Evolutionary conservation across 805 yeast species (phyloP), one percentile per base, ranked within the genome.

Genomic region (Blastobotrys muscicola): DNA sequence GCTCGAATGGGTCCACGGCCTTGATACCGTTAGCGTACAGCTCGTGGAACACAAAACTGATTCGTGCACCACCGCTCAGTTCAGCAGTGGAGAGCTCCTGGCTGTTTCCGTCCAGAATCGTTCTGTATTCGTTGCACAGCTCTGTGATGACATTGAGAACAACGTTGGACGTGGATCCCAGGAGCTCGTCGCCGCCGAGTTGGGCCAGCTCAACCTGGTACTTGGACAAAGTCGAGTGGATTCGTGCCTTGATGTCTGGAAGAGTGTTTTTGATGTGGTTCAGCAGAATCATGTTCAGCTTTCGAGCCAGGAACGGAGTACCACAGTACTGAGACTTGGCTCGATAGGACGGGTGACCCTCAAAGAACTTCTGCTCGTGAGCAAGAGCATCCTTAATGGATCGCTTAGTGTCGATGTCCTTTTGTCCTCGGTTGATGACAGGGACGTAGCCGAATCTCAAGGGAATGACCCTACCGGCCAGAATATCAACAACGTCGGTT

Each of bases 11-110:
- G 64, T 90, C 97, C 45, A 90, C 72, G 0, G 96, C 84, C 59
- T 78, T 76, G 44, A 90, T 74, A 67, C 97, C 97, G 62, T 85
- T 89, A 60, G 90, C 82, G 70, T 79, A 90, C 45, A 92, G 83
- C 68, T 90, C 97, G 63, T 90, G 97, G 71, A 90, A 92, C 13
- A 90, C 97, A 70, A 87, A 92, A 29, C 94, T 81, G 49, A 90
- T 84, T 73, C 98, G 83, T 0, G 98, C 98, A 66, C 95, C 98
- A 61, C 98, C 98, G 52, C 95, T 83, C 53, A 92, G 75, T 67
- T 92, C 98, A 57, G 81, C 76, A 8, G 89, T 78, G 7, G 94
- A 78, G 51, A 92, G 71, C 58, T 92, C 98, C 62, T 78, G 84
- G 20, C 92, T 82, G 62, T 85, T 90, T 67, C 98, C 98, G 57